phyloP scores from a whole-genome alignment of 1,139 yeast species.

The Geotrichum australiense region DNA sequence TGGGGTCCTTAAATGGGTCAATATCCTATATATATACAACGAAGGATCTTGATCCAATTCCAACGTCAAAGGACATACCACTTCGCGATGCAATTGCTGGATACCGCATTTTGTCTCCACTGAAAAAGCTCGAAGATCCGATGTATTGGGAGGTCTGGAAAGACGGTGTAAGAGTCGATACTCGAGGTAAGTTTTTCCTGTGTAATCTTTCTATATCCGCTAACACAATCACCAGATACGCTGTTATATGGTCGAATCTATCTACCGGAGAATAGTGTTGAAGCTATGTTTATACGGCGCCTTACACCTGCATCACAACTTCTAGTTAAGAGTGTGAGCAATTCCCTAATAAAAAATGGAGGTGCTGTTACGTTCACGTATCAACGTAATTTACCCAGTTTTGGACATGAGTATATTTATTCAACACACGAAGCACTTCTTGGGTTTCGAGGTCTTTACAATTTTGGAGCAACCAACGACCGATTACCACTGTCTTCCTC shows the following conservation, averaged over 20 bases:
- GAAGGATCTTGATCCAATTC: slow-evolving; percentile 45
- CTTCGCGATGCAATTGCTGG: slow-evolving; percentile 77
- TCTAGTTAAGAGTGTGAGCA: slow-evolving; percentile 67
- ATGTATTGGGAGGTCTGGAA: slow-evolving; percentile 31
- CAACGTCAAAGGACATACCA: slow-evolving; percentile 49
- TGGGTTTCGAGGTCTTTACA: slow-evolving; percentile 76
- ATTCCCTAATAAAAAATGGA: slow-evolving; percentile 51
- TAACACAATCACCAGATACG: slow-evolving; percentile 25
- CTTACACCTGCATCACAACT: slow-evolving; percentile 56
- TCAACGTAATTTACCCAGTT: slow-evolving; percentile 60
- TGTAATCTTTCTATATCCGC: not conserved
- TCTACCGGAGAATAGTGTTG: slow-evolving; percentile 80
- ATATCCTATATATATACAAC: slow-evolving; percentile 75
- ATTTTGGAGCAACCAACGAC: slow-evolving; percentile 41
- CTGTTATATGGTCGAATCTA: slow-evolving; percentile 77
- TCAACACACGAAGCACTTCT: slow-evolving; percentile 86
- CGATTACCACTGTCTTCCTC: slow-evolving; percentile 29
- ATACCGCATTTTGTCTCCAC: slow-evolving; percentile 54
- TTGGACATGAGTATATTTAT: slow-evolving; percentile 69
- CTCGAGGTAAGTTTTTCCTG: slow-evolving; percentile 16
- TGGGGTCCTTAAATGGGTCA: slow-evolving; percentile 70
- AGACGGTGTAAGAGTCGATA: slow-evolving; percentile 32
- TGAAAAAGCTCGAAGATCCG: slow-evolving; percentile 23
- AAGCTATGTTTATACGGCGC: slow-evolving; percentile 77
- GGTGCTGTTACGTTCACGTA: slow-evolving; percentile 61